A percentile compares a stretch with the other conserved stretches of the same genome.
phyloP scores from a whole-genome alignment of 2,329 filamentous ascomycete genomes.

The Tricladium varicosporioides region DNA sequence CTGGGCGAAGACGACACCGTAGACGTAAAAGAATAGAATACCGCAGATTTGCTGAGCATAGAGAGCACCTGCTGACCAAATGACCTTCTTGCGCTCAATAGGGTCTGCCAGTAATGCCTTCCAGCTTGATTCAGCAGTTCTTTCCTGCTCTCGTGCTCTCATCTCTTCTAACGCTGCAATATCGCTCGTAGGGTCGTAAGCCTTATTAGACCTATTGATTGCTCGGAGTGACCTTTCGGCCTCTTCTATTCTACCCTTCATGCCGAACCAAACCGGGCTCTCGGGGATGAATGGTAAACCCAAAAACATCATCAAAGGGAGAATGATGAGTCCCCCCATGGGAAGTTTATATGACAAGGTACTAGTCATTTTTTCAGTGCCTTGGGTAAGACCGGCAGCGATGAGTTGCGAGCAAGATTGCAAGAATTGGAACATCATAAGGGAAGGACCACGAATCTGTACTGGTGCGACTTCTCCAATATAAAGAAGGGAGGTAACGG shows the following conservation, averaged over 20 bases:
- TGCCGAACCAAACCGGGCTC: constrained; percentile 34
- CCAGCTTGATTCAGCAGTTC: constrained; percentile 38
- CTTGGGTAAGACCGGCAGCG: constrained; percentile 35
- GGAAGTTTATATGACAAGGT: constrained; percentile 36
- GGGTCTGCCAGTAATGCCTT: constrained; percentile 41
- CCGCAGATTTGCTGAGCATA: constrained; percentile 49
- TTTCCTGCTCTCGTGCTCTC: constrained; percentile 25
- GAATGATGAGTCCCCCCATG: constrained; percentile 27
- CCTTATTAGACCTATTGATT: constrained; percentile 34
- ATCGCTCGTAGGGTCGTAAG: constrained; percentile 33
- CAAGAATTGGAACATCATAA: constrained; percentile 42
- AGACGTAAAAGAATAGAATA: constrained; percentile 46
- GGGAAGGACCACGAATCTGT: constrained; percentile 34
- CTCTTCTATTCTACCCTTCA: constrained; percentile 28
- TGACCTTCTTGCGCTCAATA: constrained; percentile 45
- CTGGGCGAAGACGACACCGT: constrained; percentile 43
- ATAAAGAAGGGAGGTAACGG: constrained; percentile 37
- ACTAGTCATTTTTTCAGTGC: constrained; percentile 25
- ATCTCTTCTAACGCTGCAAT: constrained; percentile 25
- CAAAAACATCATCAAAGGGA: constrained; percentile 27
- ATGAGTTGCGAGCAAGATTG: constrained; percentile 39
- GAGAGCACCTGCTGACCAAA: constrained; percentile 44
- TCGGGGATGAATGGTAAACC: constrained; percentile 30
- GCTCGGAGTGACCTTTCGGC: constrained; percentile 35
- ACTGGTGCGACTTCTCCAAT: constrained; percentile 37